phyloP scores from a whole-genome alignment of 305 asterid genomes.

The Fraxinus paxiana region DNA sequence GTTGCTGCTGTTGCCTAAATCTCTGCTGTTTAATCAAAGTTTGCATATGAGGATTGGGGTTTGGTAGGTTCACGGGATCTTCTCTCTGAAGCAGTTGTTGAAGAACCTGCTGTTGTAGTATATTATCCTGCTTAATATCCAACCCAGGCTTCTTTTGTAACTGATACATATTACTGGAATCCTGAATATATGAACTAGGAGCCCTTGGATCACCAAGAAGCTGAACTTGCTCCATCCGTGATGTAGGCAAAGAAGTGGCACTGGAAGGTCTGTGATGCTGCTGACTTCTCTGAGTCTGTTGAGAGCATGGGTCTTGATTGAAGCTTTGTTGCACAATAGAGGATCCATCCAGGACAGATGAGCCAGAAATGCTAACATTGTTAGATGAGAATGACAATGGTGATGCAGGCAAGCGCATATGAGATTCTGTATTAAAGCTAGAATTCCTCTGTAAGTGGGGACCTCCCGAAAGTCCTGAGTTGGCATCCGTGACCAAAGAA shows the following conservation, averaged over 20 bases:
- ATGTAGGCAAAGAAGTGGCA: slow-evolving; percentile 66
- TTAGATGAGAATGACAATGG: slow-evolving; percentile 91
- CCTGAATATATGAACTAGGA: slow-evolving; percentile 61
- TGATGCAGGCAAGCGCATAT: slow-evolving; percentile 82
- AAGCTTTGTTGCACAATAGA: slow-evolving; percentile 61
- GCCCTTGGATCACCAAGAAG: slow-evolving; percentile 51
- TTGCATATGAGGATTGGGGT: slow-evolving; percentile 66
- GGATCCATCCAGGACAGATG: slow-evolving; percentile 74
- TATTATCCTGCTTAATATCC: slow-evolving; percentile 84
- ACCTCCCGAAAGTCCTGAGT: slow-evolving; percentile 83
- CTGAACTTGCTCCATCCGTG: slow-evolving; percentile 67
- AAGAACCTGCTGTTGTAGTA: slow-evolving; percentile 71
- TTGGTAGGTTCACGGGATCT: slow-evolving; percentile 66
- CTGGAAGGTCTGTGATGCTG: slow-evolving; percentile 70
- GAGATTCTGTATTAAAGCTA: slow-evolving; percentile 74
- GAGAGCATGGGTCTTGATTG: slow-evolving; percentile 63
- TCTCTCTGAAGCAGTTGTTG: slow-evolving; percentile 75
- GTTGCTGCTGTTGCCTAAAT: slow-evolving; percentile 53
- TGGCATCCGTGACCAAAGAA: slow-evolving; percentile 91
- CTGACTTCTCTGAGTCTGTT: slow-evolving; percentile 46
- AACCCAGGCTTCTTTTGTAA: slow-evolving; percentile 81
- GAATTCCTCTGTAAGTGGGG: slow-evolving; percentile 85
- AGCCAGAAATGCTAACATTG: slow-evolving; percentile 72
- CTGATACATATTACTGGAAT: slow-evolving; percentile 52
- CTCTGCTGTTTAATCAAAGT: slow-evolving; percentile 81